These are phyloP conservation scores for Venturia effusa DNA, from an alignment of 2,329 filamentous ascomycete genomes.

Conservation along the genomic window DNA sequence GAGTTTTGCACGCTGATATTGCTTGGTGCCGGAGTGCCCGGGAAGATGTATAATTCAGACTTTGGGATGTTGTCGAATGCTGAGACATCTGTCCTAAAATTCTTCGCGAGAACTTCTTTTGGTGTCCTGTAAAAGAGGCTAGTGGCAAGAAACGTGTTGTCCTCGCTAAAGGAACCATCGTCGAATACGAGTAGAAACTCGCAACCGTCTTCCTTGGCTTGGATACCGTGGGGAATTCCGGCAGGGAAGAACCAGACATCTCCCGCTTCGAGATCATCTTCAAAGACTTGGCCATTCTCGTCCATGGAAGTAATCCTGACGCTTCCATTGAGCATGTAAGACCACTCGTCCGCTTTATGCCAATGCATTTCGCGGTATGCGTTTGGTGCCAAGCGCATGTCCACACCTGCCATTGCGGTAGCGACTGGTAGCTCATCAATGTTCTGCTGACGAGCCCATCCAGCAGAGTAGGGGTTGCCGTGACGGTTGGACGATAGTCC, in stretches of 20 bases:
- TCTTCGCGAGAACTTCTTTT: slow-evolving; percentile 60
- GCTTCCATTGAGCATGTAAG: slow-evolving; percentile 59
- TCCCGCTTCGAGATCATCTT: slow-evolving; percentile 65
- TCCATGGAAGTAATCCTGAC: slow-evolving; percentile 64
- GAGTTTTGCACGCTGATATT: slow-evolving; percentile 56
- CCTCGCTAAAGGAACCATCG: slow-evolving; percentile 47
- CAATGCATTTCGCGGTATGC: slow-evolving; percentile 70
- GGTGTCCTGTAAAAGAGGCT: slow-evolving; percentile 67
- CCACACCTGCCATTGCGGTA: slow-evolving; percentile 61
- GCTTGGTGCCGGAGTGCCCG: slow-evolving; percentile 52
- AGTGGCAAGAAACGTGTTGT: slow-evolving; percentile 61
- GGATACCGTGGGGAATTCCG: slow-evolving; percentile 66
- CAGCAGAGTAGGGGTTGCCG: slow-evolving; percentile 43
- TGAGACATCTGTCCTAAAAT: slow-evolving; percentile 62
- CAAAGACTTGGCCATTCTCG: slow-evolving; percentile 63
- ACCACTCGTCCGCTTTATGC: slow-evolving; percentile 74
- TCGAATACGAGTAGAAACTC: slow-evolving; percentile 56
- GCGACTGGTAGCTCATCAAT: slow-evolving; percentile 53
- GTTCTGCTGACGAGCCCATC: slow-evolving; percentile 67
- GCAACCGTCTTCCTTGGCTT: slow-evolving; percentile 47
- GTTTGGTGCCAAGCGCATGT: slow-evolving; percentile 64
- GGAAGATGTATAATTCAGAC: slow-evolving; percentile 64
- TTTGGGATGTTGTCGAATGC: slow-evolving; percentile 58
- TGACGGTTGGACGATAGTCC: slow-evolving; percentile 36
- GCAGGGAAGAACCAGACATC: slow-evolving; percentile 76